These are phyloP conservation scores for Melaleuca quinquenervia DNA, from an alignment of 345 rosid species.

Conservation along the genomic window DNA sequence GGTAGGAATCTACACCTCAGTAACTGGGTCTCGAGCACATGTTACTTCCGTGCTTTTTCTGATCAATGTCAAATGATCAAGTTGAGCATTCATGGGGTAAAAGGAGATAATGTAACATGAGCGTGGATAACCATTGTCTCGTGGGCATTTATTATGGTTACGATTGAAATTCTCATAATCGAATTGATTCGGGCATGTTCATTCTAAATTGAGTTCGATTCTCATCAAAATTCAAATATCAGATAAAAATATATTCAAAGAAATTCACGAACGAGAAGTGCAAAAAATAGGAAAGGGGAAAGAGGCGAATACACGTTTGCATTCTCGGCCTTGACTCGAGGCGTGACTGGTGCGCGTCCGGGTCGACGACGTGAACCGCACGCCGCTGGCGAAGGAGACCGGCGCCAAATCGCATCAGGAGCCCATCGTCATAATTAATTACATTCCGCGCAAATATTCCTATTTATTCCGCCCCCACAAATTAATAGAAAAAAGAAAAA, in stretches of 20 bases:
- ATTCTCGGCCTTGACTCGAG: neutral
- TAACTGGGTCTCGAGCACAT: neutral
- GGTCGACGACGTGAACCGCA: conserved; percentile 4
- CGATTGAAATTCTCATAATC: too few species aligned
- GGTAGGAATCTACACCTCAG: neutral
- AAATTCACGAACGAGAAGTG: neutral
- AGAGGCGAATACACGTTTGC: neutral
- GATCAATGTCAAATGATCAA: neutral
- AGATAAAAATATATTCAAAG: neutral
- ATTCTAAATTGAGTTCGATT: neutral
- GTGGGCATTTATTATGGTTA: too few species aligned
- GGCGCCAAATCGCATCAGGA: neutral
- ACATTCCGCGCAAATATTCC: neutral
- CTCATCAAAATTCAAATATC: neutral
- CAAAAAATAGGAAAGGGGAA: neutral
- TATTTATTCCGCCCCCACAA: neutral
- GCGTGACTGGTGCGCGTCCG: neutral
- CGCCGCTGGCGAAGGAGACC: neutral
- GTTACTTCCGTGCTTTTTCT: neutral
- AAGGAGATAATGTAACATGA: too few species aligned
- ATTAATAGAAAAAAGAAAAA: neutral
- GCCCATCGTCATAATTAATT: too few species aligned
- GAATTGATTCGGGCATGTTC: fast-evolving
- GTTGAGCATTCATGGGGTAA: too few species aligned
- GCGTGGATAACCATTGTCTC: too few species aligned